A percentile compares a stretch with the other conserved stretches of the same genome.
These are phyloP conservation scores for Apostasia shenzhenica DNA, from an alignment of 106 monocot species.

Conservation along the genomic window DNA sequence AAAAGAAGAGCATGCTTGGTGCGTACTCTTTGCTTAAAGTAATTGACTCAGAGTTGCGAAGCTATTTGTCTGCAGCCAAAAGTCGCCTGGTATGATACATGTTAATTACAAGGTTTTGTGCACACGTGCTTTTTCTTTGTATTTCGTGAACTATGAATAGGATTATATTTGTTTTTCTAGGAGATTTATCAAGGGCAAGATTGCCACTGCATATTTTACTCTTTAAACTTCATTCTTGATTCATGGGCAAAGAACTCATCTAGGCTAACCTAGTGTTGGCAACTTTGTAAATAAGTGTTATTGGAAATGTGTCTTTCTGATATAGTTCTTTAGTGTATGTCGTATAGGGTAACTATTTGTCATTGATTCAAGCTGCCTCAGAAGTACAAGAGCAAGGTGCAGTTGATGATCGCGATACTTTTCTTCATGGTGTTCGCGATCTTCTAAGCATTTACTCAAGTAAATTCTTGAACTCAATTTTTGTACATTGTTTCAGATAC, in stretches of 20 bases:
- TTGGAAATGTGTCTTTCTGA: no score
- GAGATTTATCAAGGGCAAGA: no score
- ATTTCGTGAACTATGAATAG: no score
- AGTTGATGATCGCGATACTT: slow-evolving; percentile 88
- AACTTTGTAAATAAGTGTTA: no score
- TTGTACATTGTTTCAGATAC: background rate
- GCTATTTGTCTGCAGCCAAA: slow-evolving; percentile 59
- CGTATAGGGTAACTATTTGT: slow-evolving; percentile 53
- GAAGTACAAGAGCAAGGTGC: slow-evolving; percentile 91
- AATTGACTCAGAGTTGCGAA: slow-evolving; percentile 68
- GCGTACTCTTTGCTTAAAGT: slow-evolving; percentile 86
- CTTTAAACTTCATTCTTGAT: no score
- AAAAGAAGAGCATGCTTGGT: slow-evolving; percentile 50
- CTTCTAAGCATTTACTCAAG: slow-evolving; percentile 77
- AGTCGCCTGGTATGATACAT: slow-evolving; percentile 61
- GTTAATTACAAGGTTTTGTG: background rate
- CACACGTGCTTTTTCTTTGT: no score
- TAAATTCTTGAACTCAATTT: slow-evolving; percentile 12
- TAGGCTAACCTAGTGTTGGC: no score
- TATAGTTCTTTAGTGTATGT: no score
- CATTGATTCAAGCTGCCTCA: slow-evolving; percentile 70
- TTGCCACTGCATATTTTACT: no score
- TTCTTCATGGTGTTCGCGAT: slow-evolving; percentile 89
- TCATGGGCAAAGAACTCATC: no score
- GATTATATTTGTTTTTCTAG: no score